Conservation (phyloP, 306 rosid genomes). For the Leucaena leucocephala region DNA sequence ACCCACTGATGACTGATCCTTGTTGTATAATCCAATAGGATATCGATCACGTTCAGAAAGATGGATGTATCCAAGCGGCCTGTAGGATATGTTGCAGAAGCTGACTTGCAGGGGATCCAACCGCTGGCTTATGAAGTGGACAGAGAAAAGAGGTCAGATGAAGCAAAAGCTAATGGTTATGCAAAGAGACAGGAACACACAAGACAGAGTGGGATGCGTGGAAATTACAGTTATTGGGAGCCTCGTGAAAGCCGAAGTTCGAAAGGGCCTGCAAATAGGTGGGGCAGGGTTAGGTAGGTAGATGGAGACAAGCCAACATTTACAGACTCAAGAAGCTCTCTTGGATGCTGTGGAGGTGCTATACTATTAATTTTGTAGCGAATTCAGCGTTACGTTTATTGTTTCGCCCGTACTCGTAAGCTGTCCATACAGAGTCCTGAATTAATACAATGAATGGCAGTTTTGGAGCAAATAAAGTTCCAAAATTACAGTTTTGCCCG, state of each 20-base stretch:
- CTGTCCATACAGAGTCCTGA: too few relatives aligned
- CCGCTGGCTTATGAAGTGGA: conserved; percentile 67
- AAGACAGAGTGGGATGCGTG: conserved; percentile 52
- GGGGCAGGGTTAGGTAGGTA: conserved; percentile 41
- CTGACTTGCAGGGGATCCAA: conserved; percentile 72
- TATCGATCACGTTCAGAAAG: conserved; percentile 91
- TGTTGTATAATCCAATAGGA: conserved; percentile 52
- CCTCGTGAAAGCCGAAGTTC: conserved; percentile 44
- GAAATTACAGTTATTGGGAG: conserved; percentile 48
- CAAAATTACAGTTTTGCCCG: too few relatives aligned
- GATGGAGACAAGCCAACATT: too few relatives aligned
- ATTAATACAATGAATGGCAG: too few relatives aligned
- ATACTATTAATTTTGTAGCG: too few relatives aligned
- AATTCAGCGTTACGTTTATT: too few relatives aligned
- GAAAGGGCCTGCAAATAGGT: conserved; percentile 48
- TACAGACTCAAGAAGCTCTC: too few relatives aligned
- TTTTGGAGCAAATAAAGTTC: too few relatives aligned
- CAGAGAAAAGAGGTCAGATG: conserved; percentile 36
- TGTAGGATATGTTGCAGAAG: conserved; percentile 53
- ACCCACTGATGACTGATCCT: conserved; percentile 22
- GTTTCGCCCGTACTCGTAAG: too few relatives aligned
- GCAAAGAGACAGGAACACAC: conserved; percentile 43
- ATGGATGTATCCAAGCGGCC: conserved; percentile 78
- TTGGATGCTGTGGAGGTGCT: too few relatives aligned
- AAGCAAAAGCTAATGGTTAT: conserved; percentile 45